Evolutionary conservation across 2,329 filamentous ascomycete species (phyloP).

Genomic region (Fusarium odoratissimum): DNA sequence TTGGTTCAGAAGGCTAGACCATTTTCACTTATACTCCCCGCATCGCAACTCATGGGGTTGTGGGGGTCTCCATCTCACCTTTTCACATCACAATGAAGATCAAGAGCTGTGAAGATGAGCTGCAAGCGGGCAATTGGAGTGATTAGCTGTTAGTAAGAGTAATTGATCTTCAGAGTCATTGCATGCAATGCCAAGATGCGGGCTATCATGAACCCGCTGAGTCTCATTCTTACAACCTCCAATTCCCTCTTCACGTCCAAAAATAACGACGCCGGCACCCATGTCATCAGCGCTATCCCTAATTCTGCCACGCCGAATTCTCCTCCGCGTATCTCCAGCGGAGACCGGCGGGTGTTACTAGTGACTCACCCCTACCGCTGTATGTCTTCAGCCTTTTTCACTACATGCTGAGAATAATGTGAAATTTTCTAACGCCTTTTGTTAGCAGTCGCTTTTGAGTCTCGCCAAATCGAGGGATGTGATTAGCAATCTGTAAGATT

Average conservation of each 20-base stretch:
- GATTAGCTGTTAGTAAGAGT: neutral
- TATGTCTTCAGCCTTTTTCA: neutral
- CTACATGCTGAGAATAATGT: neutral
- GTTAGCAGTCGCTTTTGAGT: neutral
- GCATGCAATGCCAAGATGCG: neutral
- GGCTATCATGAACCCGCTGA: neutral
- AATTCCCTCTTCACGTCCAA: neutral
- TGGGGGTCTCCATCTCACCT: neutral
- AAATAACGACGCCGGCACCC: neutral
- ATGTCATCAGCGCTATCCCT: slow-evolving; percentile 28
- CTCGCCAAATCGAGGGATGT: slow-evolving; percentile 4
- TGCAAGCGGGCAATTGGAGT: too few species aligned
- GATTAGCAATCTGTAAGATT: slow-evolving; percentile 19
- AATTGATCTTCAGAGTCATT: neutral
- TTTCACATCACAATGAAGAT: neutral
- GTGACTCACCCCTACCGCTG: slow-evolving; percentile 35
- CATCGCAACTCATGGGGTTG: neutral
- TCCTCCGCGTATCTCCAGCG: slow-evolving; percentile 13
- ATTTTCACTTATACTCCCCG: neutral
- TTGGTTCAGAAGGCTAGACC: neutral
- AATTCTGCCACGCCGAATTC: slow-evolving; percentile 37
- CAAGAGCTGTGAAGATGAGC: neutral
- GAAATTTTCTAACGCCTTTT: neutral
- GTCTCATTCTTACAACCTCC: neutral
- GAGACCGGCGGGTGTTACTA: neutral